Base-by-base conservation (phyloP, 495 filamentous ascomycete genomes). In the Podospora pseudopauciseta region DNA sequence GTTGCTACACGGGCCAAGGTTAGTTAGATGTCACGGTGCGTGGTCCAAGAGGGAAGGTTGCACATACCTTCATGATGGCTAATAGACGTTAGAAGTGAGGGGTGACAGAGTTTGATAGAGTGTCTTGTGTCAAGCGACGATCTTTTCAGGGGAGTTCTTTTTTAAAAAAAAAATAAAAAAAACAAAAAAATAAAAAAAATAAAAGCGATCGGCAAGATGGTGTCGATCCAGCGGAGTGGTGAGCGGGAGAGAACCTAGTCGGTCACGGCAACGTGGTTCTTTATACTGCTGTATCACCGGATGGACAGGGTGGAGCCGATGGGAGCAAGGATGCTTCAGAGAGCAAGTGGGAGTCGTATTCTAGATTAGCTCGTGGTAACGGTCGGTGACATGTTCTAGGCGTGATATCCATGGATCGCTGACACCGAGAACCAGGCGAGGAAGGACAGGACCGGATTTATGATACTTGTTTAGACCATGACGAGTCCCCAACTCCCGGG, bases 401-500 rank as follows among this genome's bases (percentile, higher is more conserved):
- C 18, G 23, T 28, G 58, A 60, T 2, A 60, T 2, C 0, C 27
- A 20, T 60, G 64, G 27, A 20, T 49, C 0, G 5, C 54, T 15
- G 27, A 16, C 1, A 32, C 27, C 26, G 20, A 30, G n/a, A 60
- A 58, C 23, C 30, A 65, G 6, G 30, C 16, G 61, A 27, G 60
- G 32, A 60, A 60, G 64, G 16, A 18, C 6, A 28, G 44, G 9
- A 27, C 26, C 32, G 53, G 28, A 26, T 18, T 20, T 19, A 6
- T 54, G 55, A 58, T 58, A 26, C n/a, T 20, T 58, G 19, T 19
- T 58, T 58, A 30, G 18, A 13, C 53, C 44, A n/a, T 18, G 53
- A 39, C 60, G 57, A 70, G 65, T 55, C 44, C 44, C 65, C 66
- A 60, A 23, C n/a, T 67, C 71, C 67, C 67, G 62, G 64, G 55